Evolutionary conservation across 2,329 filamentous ascomycete species (phyloP), one percentile per base, ranked within the genome.

Genomic region (Claviceps cyperi): DNA sequence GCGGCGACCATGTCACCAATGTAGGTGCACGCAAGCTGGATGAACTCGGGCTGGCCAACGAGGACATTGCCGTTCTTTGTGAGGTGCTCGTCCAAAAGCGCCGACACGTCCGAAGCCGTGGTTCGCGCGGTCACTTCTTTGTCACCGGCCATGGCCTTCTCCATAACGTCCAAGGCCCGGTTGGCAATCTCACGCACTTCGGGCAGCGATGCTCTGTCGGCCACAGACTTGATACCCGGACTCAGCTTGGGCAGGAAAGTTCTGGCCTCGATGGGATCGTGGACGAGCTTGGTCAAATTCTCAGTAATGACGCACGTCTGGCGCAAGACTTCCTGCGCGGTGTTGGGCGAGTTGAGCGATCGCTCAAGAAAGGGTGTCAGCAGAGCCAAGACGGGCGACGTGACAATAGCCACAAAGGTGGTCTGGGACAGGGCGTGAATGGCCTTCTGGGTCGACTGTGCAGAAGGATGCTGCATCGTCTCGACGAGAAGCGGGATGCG

Each of bases 281-380:
- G 92, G 28, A 98, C 92, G 35, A 98, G 81, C 73, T 95, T 97
- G 53, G 92, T 98, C 72, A 98, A 74, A 71, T 98, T 98, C 72
- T 98, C 92, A 19, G 92, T 86, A 48, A 98, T 94, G 50, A 98
- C 89, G 32, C 94, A 89, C 2, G 92, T 95, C 70, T 96, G 91
- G 54, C 92, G 84, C 50, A 96, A 76, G 21, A 97, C 90, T 70
- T 98, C 92, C 66, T 98, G 92, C 3, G 86, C 77, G 4, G 92
- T 98, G 15, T 80, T 80, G 8, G 91, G 92, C 53, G 83, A 91
- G 73, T 96, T 96, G 54, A 98, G 78, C 17, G 90, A 88, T 58
- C 92, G 84, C 71, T 97, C 92, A 28, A 98, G 80, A 58, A 97
- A 84, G 44, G 92, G 92, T 1, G 92, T 98, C 50, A 98, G 77